phyloP scores from a whole-genome alignment of 768 basidiomycete genomes.

The Lactarius tabidus region DNA sequence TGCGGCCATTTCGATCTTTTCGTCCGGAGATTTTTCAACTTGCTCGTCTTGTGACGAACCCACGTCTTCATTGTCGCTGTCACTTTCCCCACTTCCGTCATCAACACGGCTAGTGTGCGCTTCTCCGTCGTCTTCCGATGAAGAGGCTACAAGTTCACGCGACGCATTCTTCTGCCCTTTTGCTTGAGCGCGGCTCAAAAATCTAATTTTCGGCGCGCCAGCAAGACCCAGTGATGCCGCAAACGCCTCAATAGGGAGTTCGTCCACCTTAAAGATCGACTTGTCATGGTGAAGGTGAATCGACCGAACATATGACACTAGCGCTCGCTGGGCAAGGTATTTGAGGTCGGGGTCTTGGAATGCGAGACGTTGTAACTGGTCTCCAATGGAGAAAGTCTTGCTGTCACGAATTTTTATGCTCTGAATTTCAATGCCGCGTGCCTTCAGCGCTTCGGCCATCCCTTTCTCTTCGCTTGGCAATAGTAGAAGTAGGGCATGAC shows the following conservation, averaged over 20 bases:
- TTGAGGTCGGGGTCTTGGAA: conserved; percentile 98
- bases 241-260: conserved; percentile 77
- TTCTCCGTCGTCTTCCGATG: conserved; percentile 31
- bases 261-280: conserved; percentile 79
- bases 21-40: neutral
- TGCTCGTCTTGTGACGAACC: neutral
- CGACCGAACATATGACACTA: conserved; percentile 93
- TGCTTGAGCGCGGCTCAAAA: conserved; percentile 61
- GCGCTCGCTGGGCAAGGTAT: conserved; percentile 91
- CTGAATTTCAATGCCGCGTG: conserved; percentile 66
- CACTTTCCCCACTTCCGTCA: neutral
- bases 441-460: conserved; percentile 66
- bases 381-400: conserved; percentile 80
- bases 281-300: conserved; percentile 94
- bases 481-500: conserved; percentile 78
- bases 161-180: conserved; percentile 76
- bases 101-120: conserved; percentile 15
- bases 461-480: conserved; percentile 92
- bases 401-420: conserved; percentile 86
- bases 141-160: conserved; percentile 39
- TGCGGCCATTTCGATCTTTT: conserved; percentile 3
- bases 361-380: conserved; percentile 86
- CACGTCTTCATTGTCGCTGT: neutral
- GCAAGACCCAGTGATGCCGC: conserved; percentile 90
- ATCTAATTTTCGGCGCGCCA: conserved; percentile 94